Conservation (phyloP, 2,329 filamentous ascomycete species). For the Talaromyces sp. region DNA sequence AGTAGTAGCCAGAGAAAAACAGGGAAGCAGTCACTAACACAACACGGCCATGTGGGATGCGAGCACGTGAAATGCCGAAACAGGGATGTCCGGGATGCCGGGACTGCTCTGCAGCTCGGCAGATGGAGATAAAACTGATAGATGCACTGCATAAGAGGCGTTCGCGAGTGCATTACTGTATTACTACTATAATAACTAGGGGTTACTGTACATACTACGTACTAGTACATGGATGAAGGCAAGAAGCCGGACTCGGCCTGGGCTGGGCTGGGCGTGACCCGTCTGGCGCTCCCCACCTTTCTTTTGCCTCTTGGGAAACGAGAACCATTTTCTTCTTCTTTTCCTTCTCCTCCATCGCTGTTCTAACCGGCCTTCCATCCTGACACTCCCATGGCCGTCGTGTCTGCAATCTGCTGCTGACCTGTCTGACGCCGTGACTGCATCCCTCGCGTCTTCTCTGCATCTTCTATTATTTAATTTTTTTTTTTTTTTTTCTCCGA, state of each 20-base stretch:
- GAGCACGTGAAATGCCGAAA: not conserved
- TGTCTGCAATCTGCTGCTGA: not conserved
- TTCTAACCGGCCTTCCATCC: not conserved
- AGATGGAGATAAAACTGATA: not conserved
- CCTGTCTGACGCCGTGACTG: not conserved
- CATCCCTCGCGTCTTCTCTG: not conserved
- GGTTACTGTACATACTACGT: no score
- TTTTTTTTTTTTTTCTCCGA: not conserved
- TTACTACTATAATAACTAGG: no score
- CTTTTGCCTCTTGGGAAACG: not conserved
- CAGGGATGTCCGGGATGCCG: not conserved
- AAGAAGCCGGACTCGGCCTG: conserved; percentile 5
- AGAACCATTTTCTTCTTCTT: not conserved
- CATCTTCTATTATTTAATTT: not conserved
- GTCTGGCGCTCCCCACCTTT: conserved; percentile 5
- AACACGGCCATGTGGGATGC: not conserved
- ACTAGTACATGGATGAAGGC: no score
- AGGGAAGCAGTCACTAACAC: no score
- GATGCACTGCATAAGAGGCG: not conserved
- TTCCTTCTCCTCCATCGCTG: not conserved
- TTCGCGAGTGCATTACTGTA: not conserved
- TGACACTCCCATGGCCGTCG: not conserved
- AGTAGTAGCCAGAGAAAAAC: no score
- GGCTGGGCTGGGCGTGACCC: not conserved
- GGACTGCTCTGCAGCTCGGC: not conserved